A percentile compares a stretch with the other conserved stretches of the same genome.
Conservation (phyloP, 257 asterid genomes). For the Solanum virginianum region DNA sequence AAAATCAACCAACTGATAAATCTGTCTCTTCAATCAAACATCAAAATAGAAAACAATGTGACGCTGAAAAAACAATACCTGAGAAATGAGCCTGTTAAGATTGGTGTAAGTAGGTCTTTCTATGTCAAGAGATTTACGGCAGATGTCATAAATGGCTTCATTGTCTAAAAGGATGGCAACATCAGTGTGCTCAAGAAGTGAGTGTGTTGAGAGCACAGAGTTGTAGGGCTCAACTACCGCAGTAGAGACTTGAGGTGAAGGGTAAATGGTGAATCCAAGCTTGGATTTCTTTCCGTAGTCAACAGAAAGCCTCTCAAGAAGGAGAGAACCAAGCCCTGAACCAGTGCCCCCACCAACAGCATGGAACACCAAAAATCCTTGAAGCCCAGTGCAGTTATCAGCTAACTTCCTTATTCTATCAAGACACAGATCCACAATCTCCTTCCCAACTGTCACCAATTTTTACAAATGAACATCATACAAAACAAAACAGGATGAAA, state of each 20-base stretch:
- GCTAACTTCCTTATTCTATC: constrained; percentile 93
- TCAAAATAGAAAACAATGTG: neutral
- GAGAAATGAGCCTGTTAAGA: constrained; percentile 86
- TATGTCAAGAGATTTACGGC: constrained; percentile 90
- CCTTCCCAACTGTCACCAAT: constrained; percentile 44
- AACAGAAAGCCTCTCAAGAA: constrained; percentile 86
- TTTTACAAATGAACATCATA: neutral
- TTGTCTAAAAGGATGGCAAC: constrained; percentile 90
- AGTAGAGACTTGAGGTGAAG: constrained; percentile 92
- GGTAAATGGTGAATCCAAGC: constrained; percentile 83
- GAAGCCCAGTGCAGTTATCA: constrained; percentile 86
- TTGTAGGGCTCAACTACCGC: constrained; percentile 97
- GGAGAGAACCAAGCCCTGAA: constrained; percentile 79
- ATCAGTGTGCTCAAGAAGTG: constrained; percentile 90
- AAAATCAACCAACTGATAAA: neutral
- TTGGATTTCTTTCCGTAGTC: constrained; percentile 86
- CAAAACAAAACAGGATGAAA: neutral
- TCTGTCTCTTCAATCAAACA: neutral
- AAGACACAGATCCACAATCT: constrained; percentile 78
- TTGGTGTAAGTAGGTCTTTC: constrained; percentile 95
- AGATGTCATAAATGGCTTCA: constrained; percentile 85
- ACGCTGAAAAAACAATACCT: constrained; percentile 22
- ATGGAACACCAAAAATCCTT: constrained; percentile 85
- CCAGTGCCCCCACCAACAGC: constrained; percentile 99
- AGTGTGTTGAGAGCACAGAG: constrained; percentile 88